phyloP scores from a whole-genome alignment of 2,329 filamentous ascomycete genomes.

The Beauveria sp. region DNA sequence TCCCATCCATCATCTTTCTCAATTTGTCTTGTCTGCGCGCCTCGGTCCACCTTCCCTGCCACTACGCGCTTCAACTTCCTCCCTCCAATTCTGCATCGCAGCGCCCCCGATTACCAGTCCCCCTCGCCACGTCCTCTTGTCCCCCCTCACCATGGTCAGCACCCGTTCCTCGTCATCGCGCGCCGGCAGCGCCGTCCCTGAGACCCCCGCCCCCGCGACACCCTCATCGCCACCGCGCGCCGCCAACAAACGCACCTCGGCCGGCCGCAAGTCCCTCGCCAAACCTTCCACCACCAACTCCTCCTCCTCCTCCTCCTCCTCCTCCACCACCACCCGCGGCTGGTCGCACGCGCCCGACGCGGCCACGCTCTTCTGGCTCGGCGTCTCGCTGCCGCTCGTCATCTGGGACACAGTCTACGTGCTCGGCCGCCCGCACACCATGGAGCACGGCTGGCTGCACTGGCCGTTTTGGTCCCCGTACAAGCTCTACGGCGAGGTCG shows the following conservation, averaged over 20 bases:
- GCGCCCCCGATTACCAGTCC: background rate
- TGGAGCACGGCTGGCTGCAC: conserved; percentile 70
- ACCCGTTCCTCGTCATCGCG: conserved; percentile 29
- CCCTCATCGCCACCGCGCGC: conserved; percentile 12
- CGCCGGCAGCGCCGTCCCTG: conserved; percentile 21
- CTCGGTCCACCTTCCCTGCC: too few relatives aligned
- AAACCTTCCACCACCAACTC: background rate
- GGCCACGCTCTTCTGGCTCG: conserved; percentile 59
- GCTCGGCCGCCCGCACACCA: conserved; percentile 69
- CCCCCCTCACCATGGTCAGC: conserved; percentile 26
- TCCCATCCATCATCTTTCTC: too few relatives aligned
- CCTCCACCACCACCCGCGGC: background rate
- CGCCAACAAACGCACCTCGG: conserved; percentile 31
- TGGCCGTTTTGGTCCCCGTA: conserved; percentile 70
- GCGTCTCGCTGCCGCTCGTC: conserved; percentile 68
- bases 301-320: background rate
- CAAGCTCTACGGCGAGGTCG: conserved; percentile 69
- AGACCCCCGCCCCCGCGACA: conserved; percentile 15
- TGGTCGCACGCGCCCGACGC: conserved; percentile 41
- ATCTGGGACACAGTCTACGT: conserved; percentile 77
- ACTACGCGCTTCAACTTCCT: too few relatives aligned
- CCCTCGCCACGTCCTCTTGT: too few relatives aligned
- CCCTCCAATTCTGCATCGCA: background rate
- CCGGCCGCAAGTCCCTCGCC: conserved; percentile 2
- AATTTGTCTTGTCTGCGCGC: too few relatives aligned